Base-by-base conservation (phyloP, 345 rosid genomes). In the Lepidium sativum region DNA sequence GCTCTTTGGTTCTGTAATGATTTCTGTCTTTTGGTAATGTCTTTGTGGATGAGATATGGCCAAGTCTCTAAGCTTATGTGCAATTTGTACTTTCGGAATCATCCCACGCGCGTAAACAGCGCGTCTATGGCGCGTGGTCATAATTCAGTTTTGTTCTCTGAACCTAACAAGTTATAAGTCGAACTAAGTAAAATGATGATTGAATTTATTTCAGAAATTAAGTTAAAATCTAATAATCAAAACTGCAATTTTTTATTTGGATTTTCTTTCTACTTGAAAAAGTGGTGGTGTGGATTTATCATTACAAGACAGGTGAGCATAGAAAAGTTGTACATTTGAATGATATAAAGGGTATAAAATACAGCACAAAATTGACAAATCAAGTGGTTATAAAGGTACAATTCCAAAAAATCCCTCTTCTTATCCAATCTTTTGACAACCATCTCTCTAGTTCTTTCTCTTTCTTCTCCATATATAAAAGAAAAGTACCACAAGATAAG, bases 1-100 rank as follows among this genome's bases (percentile, higher is more conserved):
- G 21, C 27, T 27, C 31, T 27, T 44, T 6, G 21, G 34, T 9
- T 42, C 29, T 63, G 50, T 47, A 39, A 29, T 56, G 52, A 1
- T 27, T 27, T 27, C 31, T 27, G 31, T 48, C 33, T 25, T 74
- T 23, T 75, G 62, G 62, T 57, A 15, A 69, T 35, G 68, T 60
- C 44, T 74, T 63, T 70, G 79, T 70, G 79, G 79, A 70, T 13
- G 63, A 58, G 62, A 69, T 41, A 33, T 59, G 65, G 41, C 75
- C 79, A 75, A 75, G 79, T 75, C 74, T 70, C 68, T 29, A 1
- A n/a, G 41, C 54, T 56, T 61, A 54, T 27, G 50, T n/a, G 9
- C 68, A 37, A 70, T 37, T 70, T 57, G 64, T 29, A 18, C 23
- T 44, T 43, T 43, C 7, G 21, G n/a, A 25, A 16, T 44, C n/a